Conservation (phyloP, 768 basidiomycete species). For the Lactifluus volemus region DNA sequence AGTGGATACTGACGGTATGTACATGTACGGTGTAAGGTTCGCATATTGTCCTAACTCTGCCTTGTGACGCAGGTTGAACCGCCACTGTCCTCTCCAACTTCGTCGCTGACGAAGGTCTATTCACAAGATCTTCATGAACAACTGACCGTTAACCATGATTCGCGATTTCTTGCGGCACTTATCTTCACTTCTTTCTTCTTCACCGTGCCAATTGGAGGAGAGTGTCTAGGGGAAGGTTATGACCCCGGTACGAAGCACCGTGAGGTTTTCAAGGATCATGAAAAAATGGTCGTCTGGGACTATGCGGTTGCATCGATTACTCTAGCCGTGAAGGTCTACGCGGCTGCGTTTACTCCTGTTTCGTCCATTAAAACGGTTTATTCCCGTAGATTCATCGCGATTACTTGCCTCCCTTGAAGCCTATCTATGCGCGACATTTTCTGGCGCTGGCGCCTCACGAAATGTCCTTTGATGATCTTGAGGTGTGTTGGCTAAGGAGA, state of each 20-base stretch:
- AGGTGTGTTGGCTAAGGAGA: conserved; percentile 1
- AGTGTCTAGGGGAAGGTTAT: background rate
- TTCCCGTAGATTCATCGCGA: conserved; percentile 15
- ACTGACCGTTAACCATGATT: conserved; percentile 11
- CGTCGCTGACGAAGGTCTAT: background rate
- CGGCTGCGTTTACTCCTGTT: background rate
- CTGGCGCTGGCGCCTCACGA: conserved; percentile 15
- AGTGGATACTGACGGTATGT: conserved; percentile 17
- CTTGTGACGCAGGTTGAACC: conserved; percentile 12
- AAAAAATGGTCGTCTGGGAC: conserved; percentile 9
- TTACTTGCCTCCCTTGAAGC: conserved; percentile 7
- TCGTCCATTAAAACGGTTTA: background rate
- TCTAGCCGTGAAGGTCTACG: conserved; percentile 17
- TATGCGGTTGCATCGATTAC: conserved; percentile 17
- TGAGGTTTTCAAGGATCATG: background rate
- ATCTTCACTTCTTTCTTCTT: conserved; percentile 14
- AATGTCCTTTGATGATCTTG: conserved; percentile 12
- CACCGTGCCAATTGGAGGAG: background rate
- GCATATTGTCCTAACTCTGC: background rate
- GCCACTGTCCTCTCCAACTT: background rate
- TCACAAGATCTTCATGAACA: conserved; percentile 15
- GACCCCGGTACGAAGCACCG: background rate
- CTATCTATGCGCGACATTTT: conserved; percentile 16
- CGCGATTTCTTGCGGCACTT: conserved; percentile 16
- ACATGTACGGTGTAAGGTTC: background rate